A percentile compares a stretch with the other conserved stretches of the same genome.
These are phyloP conservation scores for Aristolochia contorta DNA, from an alignment of 164 flowering plant genomes.

Conservation along the genomic window DNA sequence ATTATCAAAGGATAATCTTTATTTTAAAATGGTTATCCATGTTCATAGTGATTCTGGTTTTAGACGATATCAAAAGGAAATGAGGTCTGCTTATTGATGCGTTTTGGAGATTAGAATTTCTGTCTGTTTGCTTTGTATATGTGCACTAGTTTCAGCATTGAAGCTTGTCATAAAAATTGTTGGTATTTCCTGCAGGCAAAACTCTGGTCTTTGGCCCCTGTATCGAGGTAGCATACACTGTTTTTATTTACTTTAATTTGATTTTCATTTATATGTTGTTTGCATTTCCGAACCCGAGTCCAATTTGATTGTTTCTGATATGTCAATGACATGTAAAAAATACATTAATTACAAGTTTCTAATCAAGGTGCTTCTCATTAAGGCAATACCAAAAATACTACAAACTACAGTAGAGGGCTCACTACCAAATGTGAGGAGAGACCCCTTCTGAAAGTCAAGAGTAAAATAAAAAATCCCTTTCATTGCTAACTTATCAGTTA, in stretches of 20 bases:
- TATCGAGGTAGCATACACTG: constrained; percentile 62
- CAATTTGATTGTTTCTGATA: no score
- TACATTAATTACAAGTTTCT: no score
- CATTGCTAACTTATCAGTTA: no score
- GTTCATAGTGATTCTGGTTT: constrained; percentile 82
- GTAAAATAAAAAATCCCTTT: no score
- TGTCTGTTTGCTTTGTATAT: background rate
- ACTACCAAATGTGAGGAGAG: no score
- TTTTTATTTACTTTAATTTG: background rate
- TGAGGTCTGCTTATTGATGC: constrained; percentile 44
- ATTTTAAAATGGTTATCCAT: constrained; percentile 84
- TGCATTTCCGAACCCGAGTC: no score
- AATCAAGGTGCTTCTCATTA: no score
- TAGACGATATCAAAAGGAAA: constrained; percentile 81
- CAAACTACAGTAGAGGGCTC: no score
- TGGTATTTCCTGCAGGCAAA: constrained; percentile 37
- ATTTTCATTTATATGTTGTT: background rate
- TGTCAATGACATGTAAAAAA: no score
- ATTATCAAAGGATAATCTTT: constrained; percentile 49
- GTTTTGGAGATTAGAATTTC: background rate
- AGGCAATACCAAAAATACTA: no score
- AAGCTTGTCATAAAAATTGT: background rate
- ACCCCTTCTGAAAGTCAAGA: no score
- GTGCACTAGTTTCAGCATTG: background rate
- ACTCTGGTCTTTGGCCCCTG: constrained; percentile 86